Base-by-base conservation (phyloP, 768 basidiomycete genomes). In the Psilocybe cyanescens region DNA sequence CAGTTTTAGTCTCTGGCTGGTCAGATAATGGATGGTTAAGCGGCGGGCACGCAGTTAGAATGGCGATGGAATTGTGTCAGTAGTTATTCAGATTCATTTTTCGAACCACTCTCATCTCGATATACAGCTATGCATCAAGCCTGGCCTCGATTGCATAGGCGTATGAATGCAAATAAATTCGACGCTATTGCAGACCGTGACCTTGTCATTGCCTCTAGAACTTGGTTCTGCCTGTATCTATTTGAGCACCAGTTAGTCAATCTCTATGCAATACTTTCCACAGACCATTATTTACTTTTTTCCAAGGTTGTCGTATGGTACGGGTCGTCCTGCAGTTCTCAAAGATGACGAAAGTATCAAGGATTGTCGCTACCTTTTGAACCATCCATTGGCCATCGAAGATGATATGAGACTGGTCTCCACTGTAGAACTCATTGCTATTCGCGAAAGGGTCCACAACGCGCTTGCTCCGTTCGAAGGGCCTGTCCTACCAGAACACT, bases 1-100 rank as follows among this genome's bases (percentile, higher is more conserved):
- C 60, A 95, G 93, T 96, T 60, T 81, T 97, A 54, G 88, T 97
- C 17, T 91, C 95, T 37, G 94, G 95, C 4, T 98, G 94, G 91
- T 95, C 93, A 16, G 94, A 96, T 66, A 94, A 94, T 68, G 94
- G 94, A n/a, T 96, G 95, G 95, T 74, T 97, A 37, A 94, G 91
- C 66, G 92, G 94, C 8, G 95, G 93, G 8, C 96, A 97, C 75
- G 96, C 96, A n/a, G 94, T 97, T 8, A 85, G 95, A 54, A 95
- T 98, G 93, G 95, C 94, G 44, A 88, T 97, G 82, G 96, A 98
- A 71, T 79, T 96, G 55, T 94, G 93, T 92, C 70, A 72, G 87
- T 74, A 56, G 28, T 46, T 60, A 53, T 52, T 46, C 49, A 52
- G 16, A 24, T 57, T 8, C 35, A 33, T 19, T 31, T 30, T 46